Evolutionary conservation across 2,329 filamentous ascomycete genomes (phyloP).

Genomic region (Fusarium fujikuroi): DNA sequence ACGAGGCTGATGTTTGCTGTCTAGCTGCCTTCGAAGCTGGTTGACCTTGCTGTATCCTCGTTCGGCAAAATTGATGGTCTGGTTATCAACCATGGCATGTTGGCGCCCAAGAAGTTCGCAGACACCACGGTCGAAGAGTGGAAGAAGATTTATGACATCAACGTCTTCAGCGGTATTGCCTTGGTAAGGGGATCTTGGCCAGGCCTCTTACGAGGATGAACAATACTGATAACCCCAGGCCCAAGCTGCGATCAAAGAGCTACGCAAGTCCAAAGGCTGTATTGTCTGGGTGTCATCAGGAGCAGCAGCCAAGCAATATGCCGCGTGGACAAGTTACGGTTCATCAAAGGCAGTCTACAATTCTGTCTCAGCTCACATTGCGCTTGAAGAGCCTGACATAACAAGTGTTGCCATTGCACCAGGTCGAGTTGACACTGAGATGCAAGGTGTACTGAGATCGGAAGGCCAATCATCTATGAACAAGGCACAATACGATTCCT

Average conservation of each 20-base stretch:
- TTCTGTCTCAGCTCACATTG: conserved; percentile 78
- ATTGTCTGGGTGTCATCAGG: conserved; percentile 86
- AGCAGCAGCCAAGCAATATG: conserved; percentile 73
- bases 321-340: conserved; percentile 83
- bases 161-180: conserved; percentile 85
- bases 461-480: conserved; percentile 62
- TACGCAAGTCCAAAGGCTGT: conserved; percentile 75
- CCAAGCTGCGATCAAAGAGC: conserved; percentile 74
- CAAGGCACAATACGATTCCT: conserved; percentile 70
- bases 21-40: conserved; percentile 68
- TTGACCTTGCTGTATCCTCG: conserved; percentile 70
- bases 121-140: conserved; percentile 78
- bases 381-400: conserved; percentile 80
- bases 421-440: conserved; percentile 86
- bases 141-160: conserved; percentile 80
- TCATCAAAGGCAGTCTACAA: conserved; percentile 86
- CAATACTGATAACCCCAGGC: conserved; percentile 60
- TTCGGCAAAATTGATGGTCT: conserved; percentile 83
- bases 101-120: conserved; percentile 79
- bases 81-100: conserved; percentile 86
- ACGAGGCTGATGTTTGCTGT: not conserved
- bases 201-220: not conserved
- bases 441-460: conserved; percentile 86
- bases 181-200: conserved; percentile 65
- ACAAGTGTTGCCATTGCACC: conserved; percentile 79